Evolutionary conservation across 179 eudicot genomes (phyloP), one percentile per base, ranked within the genome.

Genomic region (Beta macrorhiza): DNA sequence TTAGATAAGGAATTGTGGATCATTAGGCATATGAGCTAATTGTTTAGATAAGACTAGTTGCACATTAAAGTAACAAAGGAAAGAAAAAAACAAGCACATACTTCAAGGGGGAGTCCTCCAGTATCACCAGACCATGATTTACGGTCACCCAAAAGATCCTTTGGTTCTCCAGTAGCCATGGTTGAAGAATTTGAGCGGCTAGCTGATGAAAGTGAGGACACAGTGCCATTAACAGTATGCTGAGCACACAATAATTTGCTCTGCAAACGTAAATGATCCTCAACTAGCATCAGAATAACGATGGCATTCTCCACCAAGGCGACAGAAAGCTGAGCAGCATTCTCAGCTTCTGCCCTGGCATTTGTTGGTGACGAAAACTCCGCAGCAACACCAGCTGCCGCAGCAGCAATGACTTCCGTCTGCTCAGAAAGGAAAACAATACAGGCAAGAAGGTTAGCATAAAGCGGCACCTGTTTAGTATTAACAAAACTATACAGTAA

Each of bases 371-470:
- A 80, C 81, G 89, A 88, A 75, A 93, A 92, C 85, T 88, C 98
- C 57, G 98, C 93, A 52, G 98, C 99, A 82, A 91, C 97, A 84
- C 97, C 97, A 84, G 99, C 99, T 78, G 99, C 95, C 25, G 99
- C 98, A 49, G 99, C 94, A 81, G 99, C 99, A 90, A 96, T 96
- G 67, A 96, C 92, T 91, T 94, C 93, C 81, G 99, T 94, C 99
- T 96, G 97, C 89, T 79, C 81, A 70, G 68, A 73, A 83, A 81
- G 61, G 81, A 16, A 80, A 79, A 76, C 56, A 74, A 69, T 79
- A 56, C 76, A 37, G 47, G 22, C 65, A 82, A 51, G 63, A 75
- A n/a, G 52, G 57, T 67, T 44, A 82, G 69, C 70, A 73, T 17
- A 57, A 19, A 7, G 25, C 51, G 13, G 19, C 72, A 67, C 11